Conservation (phyloP, 2,329 filamentous ascomycete species). For the Parastagonospora avenae region DNA sequence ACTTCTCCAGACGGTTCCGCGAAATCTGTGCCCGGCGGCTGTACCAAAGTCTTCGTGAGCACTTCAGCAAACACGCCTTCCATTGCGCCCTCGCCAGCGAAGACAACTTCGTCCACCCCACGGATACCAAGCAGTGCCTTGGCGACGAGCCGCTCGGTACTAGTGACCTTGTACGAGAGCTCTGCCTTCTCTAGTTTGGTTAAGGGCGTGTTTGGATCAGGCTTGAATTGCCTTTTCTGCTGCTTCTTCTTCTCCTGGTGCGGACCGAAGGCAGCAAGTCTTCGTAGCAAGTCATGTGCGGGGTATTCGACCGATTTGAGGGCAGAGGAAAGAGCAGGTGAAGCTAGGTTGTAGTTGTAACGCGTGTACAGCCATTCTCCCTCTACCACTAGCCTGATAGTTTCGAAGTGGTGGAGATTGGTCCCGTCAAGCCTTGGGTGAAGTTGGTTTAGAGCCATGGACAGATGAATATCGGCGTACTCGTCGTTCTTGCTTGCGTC, state of each 20-base stretch:
- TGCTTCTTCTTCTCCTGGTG: too few species aligned
- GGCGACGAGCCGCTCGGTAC: conserved; percentile 13
- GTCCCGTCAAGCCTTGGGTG: conserved; percentile 8
- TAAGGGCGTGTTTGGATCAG: neutral
- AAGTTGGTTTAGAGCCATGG: conserved; percentile 15
- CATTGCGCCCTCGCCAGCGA: conserved; percentile 5
- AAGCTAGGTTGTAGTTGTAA: conserved; percentile 10
- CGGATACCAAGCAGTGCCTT: conserved; percentile 24
- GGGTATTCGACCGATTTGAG: too few species aligned
- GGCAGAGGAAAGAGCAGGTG: conserved; percentile 2
- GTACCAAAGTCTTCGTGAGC: neutral
- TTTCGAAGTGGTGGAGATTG: conserved; percentile 10
- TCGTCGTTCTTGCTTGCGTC: conserved; percentile 10
- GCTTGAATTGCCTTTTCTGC: too few species aligned
- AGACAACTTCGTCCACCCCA: conserved; percentile 12
- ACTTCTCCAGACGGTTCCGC: neutral
- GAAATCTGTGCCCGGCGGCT: neutral
- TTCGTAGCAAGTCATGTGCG: neutral
- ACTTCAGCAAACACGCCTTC: conserved; percentile 7
- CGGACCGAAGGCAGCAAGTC: neutral
- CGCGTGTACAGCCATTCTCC: conserved; percentile 6
- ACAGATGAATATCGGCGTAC: conserved; percentile 15
- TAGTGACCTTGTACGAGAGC: conserved; percentile 9
- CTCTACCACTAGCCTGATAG: conserved; percentile 11
- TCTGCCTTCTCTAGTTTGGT: conserved; percentile 6